Evolutionary conservation across 192 early-diverging fungal species (phyloP).

Genomic region (Pilaira anomala): DNA sequence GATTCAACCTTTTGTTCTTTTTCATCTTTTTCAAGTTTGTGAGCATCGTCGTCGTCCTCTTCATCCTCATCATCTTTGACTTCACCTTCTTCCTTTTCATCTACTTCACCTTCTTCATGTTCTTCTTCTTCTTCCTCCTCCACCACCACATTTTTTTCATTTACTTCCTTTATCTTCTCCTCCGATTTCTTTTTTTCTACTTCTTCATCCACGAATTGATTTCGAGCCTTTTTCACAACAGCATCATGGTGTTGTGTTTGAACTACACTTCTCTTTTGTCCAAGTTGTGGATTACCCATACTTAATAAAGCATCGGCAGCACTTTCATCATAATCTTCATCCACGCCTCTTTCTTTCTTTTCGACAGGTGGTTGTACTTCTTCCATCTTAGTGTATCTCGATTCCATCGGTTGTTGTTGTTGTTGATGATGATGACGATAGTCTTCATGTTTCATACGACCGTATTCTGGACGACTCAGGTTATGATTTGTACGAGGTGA

Average conservation of each 20-base stretch:
- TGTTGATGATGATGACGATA: no score
- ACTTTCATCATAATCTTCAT: slow-evolving; percentile 34
- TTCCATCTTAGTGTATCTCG: neutral
- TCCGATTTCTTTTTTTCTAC: neutral
- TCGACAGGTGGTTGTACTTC: neutral
- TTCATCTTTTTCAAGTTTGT: no score
- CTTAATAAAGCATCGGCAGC: slow-evolving; percentile 31
- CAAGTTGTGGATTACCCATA: slow-evolving; percentile 19
- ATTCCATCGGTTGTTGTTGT: neutral
- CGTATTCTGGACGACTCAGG: neutral
- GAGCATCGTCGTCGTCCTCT: no score
- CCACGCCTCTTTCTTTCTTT: neutral
- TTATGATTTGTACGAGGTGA: neutral
- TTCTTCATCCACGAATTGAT: no score
- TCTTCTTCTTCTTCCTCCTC: slow-evolving; percentile 3
- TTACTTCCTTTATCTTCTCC: slow-evolving; percentile 2
- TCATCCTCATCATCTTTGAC: slow-evolving; percentile 10
- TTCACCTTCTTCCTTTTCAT: slow-evolving; percentile 14
- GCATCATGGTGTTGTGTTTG: neutral
- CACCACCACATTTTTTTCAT: neutral
- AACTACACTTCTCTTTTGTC: slow-evolving; percentile 20
- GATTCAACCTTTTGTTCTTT: no score
- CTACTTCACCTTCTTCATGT: slow-evolving; percentile 4
- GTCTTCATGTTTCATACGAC: slow-evolving; percentile 26
- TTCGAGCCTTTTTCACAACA: neutral